phyloP scores from a whole-genome alignment of 148 eudicot species.

The Beta vulgaris region DNA sequence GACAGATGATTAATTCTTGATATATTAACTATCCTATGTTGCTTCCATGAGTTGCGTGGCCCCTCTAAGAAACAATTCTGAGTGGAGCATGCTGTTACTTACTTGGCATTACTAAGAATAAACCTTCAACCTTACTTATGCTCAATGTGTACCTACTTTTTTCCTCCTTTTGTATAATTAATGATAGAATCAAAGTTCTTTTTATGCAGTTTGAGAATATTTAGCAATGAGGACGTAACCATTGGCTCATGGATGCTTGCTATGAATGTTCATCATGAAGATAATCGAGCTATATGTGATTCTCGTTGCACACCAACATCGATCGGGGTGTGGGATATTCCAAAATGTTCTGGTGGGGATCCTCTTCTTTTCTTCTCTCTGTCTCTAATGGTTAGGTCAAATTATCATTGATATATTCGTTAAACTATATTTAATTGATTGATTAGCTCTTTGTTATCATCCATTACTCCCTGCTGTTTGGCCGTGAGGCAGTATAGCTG shows the following conservation, averaged over 20 bases:
- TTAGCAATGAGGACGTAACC: conserved; percentile 75
- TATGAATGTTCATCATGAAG: conserved; percentile 68
- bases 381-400: not conserved
- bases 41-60: not conserved
- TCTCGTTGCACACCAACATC: conserved; percentile 62
- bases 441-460: not conserved
- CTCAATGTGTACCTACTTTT: too few relatives aligned
- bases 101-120: not conserved
- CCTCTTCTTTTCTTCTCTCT: not conserved
- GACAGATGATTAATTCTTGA: not conserved
- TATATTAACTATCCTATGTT: not conserved
- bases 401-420: not conserved
- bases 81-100: not conserved
- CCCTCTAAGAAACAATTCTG: not conserved
- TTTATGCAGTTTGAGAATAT: conserved; percentile 57
- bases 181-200: not conserved
- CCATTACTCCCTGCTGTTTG: not conserved
- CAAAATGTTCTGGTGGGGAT: conserved; percentile 63
- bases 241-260: conserved; percentile 82
- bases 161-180: not conserved
- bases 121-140: too few relatives aligned
- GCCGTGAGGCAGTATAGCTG: not conserved
- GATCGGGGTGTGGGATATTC: conserved; percentile 73
- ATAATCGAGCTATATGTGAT: conserved; percentile 58
- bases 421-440: not conserved